Evolutionary conservation across 1,284 basidiomycete species (phyloP).

Genomic region (Ustilago hordei): DNA sequence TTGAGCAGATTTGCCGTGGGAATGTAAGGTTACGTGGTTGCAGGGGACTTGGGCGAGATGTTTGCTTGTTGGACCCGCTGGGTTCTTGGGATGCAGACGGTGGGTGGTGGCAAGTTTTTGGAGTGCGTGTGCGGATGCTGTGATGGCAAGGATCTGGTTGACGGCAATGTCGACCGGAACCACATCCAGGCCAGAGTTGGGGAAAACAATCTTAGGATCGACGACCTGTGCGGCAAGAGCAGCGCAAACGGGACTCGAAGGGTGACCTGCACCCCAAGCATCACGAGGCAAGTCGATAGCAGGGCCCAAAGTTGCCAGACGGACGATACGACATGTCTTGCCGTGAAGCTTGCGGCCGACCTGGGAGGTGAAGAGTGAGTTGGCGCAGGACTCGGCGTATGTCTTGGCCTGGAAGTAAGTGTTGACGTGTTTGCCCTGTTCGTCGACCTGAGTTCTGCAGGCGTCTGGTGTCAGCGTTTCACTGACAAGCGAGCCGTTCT

Average conservation of each 20-base stretch:
- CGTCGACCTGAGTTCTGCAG: constrained; percentile 32
- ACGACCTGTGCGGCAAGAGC: constrained; percentile 33
- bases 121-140: constrained; percentile 42
- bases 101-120: constrained; percentile 44
- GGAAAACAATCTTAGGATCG: constrained; percentile 34
- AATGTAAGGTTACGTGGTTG: constrained; percentile 53
- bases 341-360: constrained; percentile 46
- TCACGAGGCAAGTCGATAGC: constrained; percentile 45
- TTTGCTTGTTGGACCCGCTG: constrained; percentile 30
- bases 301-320: constrained; percentile 47
- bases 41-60: constrained; percentile 46
- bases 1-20: constrained; percentile 44
- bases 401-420: constrained; percentile 57
- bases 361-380: constrained; percentile 49
- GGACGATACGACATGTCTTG: constrained; percentile 48
- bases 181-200: constrained; percentile 46
- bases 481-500: constrained; percentile 45
- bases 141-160: constrained; percentile 51
- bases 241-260: constrained; percentile 50
- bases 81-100: constrained; percentile 47
- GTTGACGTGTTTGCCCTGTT: constrained; percentile 48
- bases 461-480: constrained; percentile 41
- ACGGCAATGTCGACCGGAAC: constrained; percentile 50
- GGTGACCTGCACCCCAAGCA: constrained; percentile 51
- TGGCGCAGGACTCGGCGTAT: constrained; percentile 47